Base-by-base conservation (phyloP, 192 early-diverging fungal species). In the Mycoemilia scoparia region DNA sequence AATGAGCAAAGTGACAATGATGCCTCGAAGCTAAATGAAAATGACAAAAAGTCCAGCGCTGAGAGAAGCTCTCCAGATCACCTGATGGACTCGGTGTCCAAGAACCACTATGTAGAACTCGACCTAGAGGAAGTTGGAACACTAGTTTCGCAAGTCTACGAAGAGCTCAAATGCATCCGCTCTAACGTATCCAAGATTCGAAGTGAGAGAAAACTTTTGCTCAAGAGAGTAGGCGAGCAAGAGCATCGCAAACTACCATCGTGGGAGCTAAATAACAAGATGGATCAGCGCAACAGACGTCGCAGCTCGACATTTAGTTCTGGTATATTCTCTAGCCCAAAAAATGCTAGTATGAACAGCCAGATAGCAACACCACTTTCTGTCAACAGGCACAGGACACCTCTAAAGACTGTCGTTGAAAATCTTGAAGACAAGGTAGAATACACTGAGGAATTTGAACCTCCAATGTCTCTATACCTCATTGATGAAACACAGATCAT, bases 231-330 rank as follows among this genome's bases (percentile, higher is more conserved):
- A 36, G 47, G 43, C n/a, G 32, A 61, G 41, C 29, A 24, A 4
- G 58, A 55, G 26, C 39, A 40, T 4, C 39, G 40, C 41, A 51
- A 50, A 31, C 40, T 61, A 25, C 58, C 58, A 8, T 61, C 58
- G 21, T 55, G 34, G 12, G 48, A 51, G 38, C 40, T 61, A 21
- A 39, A 40, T 2, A 49, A 43, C 26, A 53, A 43, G 16, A 29
- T 61, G 39, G 43, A 48, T 12, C 41, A 43, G 7, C 58, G n/a
- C n/a, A n/a, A n/a, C n/a, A n/a, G n/a, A n/a, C n/a, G n/a, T n/a
- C n/a, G n/a, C n/a, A n/a, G n/a, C n/a, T n/a, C n/a, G n/a, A n/a
- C n/a, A n/a, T n/a, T n/a, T n/a, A n/a, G n/a, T n/a, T n/a, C n/a
- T n/a, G n/a, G n/a, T n/a, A n/a, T n/a, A n/a, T n/a, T n/a, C n/a